Evolutionary conservation across 2,329 filamentous ascomycete genomes (phyloP).

Genomic region (Fusarium sp.): DNA sequence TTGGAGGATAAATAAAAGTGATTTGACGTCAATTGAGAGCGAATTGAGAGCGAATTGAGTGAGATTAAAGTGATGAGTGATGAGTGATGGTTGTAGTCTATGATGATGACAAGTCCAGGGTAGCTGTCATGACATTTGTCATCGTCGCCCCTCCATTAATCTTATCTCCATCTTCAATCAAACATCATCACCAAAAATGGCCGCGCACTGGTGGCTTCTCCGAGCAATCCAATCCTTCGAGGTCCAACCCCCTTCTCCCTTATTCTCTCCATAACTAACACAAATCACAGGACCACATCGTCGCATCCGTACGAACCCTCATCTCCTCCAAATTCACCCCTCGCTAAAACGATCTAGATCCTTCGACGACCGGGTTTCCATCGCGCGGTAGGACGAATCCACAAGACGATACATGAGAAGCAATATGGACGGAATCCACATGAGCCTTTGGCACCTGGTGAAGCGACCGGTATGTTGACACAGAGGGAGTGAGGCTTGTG

Average conservation of each 20-base stretch:
- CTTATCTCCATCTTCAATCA: not conserved
- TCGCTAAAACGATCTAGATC: constrained; percentile 52
- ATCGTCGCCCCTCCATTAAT: constrained; percentile 28
- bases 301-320: constrained; percentile 46
- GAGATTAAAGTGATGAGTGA: not conserved
- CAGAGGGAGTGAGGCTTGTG: too few species aligned
- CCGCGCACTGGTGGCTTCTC: constrained; percentile 49
- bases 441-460: constrained; percentile 62
- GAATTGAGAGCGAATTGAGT: not conserved
- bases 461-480: constrained; percentile 59
- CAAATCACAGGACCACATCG: constrained; percentile 46
- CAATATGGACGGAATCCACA: constrained; percentile 61
- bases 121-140: constrained; percentile 25
- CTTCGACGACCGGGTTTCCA: constrained; percentile 64
- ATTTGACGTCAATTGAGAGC: not conserved
- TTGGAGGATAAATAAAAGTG: not conserved
- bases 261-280: constrained; percentile 15
- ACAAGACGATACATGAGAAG: constrained; percentile 60
- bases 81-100: not conserved
- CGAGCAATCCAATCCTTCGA: constrained; percentile 51
- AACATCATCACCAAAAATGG: constrained; percentile 42
- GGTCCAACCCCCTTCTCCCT: constrained; percentile 19
- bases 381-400: constrained; percentile 63
- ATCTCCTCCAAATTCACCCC: not conserved
- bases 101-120: constrained; percentile 3